Evolutionary conservation across 306 rosid species (phyloP).

Genomic region (Medicago truncatula): DNA sequence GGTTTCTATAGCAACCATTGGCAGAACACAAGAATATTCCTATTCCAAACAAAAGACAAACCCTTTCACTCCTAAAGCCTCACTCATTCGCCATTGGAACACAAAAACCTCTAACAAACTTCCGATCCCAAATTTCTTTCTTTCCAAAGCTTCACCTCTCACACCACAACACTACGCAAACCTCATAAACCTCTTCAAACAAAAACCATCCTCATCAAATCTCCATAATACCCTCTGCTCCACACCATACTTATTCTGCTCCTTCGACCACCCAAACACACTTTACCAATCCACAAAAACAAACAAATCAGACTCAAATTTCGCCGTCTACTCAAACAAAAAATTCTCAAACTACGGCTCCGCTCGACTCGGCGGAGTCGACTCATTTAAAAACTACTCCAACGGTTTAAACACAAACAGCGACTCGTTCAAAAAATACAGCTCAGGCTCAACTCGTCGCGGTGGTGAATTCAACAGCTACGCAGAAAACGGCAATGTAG

Average conservation of each 20-base stretch:
- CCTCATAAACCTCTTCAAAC: slow-evolving; percentile 49
- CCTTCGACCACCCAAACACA: slow-evolving; percentile 45
- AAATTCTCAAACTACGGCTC: slow-evolving; percentile 71
- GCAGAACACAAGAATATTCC: not conserved
- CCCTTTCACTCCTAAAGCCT: slow-evolving; percentile 83
- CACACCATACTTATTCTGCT: slow-evolving; percentile 63
- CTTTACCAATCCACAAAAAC: not conserved
- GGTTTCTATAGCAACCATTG: slow-evolving; percentile 48
- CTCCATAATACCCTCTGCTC: slow-evolving; percentile 59
- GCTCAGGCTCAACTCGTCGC: slow-evolving; percentile 53
- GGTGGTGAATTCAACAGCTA: slow-evolving; percentile 66
- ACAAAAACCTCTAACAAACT: slow-evolving; percentile 52
- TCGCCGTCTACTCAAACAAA: slow-evolving; percentile 60
- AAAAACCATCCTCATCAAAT: slow-evolving; percentile 45
- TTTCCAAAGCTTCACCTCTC: slow-evolving; percentile 81
- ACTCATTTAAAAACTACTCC: slow-evolving; percentile 91
- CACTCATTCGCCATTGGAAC: slow-evolving; percentile 78
- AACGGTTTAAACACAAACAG: slow-evolving; percentile 60
- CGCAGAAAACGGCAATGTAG: slow-evolving; percentile 72
- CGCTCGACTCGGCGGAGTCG: slow-evolving; percentile 50
- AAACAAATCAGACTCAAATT: slow-evolving; percentile 47
- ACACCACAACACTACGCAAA: slow-evolving; percentile 56
- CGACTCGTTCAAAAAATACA: slow-evolving; percentile 74
- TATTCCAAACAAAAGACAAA: slow-evolving; percentile 44
- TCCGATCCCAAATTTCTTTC: slow-evolving; percentile 60